Base-by-base conservation (phyloP, 495 filamentous ascomycete species). In the Aspergillus asperescens region DNA sequence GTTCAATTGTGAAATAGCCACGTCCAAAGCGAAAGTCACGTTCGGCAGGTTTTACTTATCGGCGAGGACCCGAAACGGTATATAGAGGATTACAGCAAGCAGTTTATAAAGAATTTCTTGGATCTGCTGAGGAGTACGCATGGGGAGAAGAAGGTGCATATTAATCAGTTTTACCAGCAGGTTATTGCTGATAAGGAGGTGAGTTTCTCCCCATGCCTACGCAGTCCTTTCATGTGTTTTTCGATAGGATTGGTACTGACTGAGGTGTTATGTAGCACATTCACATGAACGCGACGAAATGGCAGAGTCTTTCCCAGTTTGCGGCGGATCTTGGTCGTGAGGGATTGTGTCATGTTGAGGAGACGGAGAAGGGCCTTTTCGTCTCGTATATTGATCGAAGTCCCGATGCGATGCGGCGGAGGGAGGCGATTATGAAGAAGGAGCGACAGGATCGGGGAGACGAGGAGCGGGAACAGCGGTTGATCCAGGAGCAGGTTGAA, bases 161-260 rank as follows among this genome's bases (percentile, higher is more conserved):
- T 89, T 6, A 97, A 97, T 55, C 83, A 88, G 45, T 96, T 96
- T 64, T 99, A 99, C 64, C 88, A 97, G 67, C 83, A 89, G 76
- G 87, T 65, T 41, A 72, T 76, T 47, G 61, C 63, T 1, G 69
- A 76, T 47, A 72, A 72, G 28, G 44, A 57, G 31, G 63, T 66
- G 19, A 57, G 61, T 24, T 50, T 31, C 4, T 47, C 32, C 12
- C 5, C 15, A 3, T 25, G 5, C 19, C 15, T 24, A n/a, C n/a
- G n/a, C n/a, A n/a, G n/a, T 47, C 5, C 4, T 7, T 27, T 16
- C 23, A 9, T 31, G 10, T 43, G 0, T 8, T 25, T 9, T 48
- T 29, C 5, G 4, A 15, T n/a, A 23, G 7, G 25, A 23, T 8
- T 27, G 37, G 13, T 37, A n/a, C 19, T 24, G 25, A 28, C 32